phyloP scores from a whole-genome alignment of 2,329 filamentous ascomycete genomes.

The Hirsutella minnesotensis region DNA sequence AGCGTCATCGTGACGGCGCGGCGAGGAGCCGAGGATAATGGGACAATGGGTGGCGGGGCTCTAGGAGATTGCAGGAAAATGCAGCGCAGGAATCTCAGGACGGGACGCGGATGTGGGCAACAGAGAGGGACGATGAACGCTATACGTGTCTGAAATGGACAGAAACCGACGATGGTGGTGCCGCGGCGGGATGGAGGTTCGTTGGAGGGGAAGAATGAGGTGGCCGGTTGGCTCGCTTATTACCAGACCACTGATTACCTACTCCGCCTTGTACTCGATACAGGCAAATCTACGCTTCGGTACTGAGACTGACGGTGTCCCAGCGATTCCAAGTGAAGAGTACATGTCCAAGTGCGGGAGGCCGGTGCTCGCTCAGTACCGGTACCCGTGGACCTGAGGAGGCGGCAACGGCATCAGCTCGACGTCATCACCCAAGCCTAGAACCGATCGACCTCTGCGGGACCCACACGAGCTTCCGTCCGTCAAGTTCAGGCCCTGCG shows the following conservation, averaged over 20 bases:
- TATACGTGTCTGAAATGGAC: not conserved
- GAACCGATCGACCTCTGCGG: constrained; percentile 6
- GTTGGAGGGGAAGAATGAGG: constrained; percentile 11
- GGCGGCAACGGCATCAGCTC: constrained; percentile 8
- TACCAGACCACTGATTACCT: constrained; percentile 1
- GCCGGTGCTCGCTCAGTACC: too few species aligned
- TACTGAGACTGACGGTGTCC: too few species aligned
- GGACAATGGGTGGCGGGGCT: not conserved
- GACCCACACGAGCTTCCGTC: constrained; percentile 3
- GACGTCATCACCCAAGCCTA: constrained; percentile 20
- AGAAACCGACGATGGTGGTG: not conserved
- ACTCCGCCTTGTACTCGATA: constrained; percentile 5
- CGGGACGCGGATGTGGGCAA: not conserved
- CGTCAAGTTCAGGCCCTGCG: not conserved
- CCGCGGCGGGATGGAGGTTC: not conserved
- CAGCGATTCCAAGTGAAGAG: too few species aligned
- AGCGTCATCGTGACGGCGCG: constrained; percentile 38
- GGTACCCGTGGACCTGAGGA: too few species aligned
- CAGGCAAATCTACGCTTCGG: too few species aligned
- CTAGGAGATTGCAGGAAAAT: too few species aligned
- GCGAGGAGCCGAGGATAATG: not conserved
- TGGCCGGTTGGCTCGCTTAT: constrained; percentile 15
- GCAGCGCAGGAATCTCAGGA: not conserved
- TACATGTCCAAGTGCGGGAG: too few species aligned
- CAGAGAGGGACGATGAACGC: too few species aligned